Percentiles rank a stretch among this genome's conserved stretches.
phyloP scores from a whole-genome alignment of 2,329 filamentous ascomycete genomes.

The Xylaria sp. region DNA sequence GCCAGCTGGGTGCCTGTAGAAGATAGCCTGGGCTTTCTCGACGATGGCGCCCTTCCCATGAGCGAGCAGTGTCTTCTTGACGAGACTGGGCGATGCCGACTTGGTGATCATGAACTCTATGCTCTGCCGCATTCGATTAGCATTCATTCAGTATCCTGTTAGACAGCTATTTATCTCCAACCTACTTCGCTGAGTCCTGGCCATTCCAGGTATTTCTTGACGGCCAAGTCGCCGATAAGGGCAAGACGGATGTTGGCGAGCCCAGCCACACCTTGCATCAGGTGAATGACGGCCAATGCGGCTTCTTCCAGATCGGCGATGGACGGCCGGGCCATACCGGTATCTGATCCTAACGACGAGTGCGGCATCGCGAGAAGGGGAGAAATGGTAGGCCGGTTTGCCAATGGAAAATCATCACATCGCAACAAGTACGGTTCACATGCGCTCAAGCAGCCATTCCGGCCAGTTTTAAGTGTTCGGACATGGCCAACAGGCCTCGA shows the following conservation, averaged over 20 bases:
- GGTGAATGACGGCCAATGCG: constrained; percentile 35
- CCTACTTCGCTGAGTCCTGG: constrained; percentile 32
- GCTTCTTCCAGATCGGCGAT: constrained; percentile 37
- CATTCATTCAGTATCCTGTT: neutral
- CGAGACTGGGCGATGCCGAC: constrained; percentile 36
- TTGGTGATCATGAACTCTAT: constrained; percentile 39
- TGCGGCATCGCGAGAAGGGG: constrained; percentile 29
- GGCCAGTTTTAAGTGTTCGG: constrained; percentile 33
- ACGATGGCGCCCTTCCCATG: constrained; percentile 31
- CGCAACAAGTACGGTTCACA: neutral
- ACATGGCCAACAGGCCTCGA: neutral
- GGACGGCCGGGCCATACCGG: constrained; percentile 29
- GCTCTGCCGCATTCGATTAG: constrained; percentile 29
- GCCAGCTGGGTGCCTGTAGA: constrained; percentile 37
- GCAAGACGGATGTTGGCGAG: constrained; percentile 37
- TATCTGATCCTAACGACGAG: constrained; percentile 23
- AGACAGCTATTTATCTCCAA: neutral
- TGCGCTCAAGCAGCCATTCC: constrained; percentile 16
- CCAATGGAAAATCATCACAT: constrained; percentile 24
- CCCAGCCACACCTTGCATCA: constrained; percentile 35
- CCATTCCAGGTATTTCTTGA: constrained; percentile 36
- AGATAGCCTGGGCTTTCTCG: constrained; percentile 35
- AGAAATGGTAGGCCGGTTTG: constrained; percentile 19
- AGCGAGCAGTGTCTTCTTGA: constrained; percentile 38
- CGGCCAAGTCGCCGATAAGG: constrained; percentile 37